Evolutionary conservation across 352 stramenopile genomes (phyloP).

Genomic region (Albugo candida): DNA sequence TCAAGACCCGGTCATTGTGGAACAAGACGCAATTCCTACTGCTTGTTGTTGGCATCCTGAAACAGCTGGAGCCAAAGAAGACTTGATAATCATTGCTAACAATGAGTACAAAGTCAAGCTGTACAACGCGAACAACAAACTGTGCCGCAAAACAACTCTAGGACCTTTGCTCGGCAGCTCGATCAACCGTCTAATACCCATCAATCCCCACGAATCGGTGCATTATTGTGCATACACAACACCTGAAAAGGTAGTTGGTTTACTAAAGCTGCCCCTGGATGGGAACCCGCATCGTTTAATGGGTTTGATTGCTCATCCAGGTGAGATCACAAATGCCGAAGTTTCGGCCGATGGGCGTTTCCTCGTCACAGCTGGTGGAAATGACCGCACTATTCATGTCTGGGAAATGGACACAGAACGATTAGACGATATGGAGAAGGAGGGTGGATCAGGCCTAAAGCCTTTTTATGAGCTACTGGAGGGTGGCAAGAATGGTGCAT

Average conservation of each 20-base stretch:
- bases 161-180: constrained; percentile 79
- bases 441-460: constrained; percentile 16
- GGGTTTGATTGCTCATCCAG: constrained; percentile 84
- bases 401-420: constrained; percentile 74
- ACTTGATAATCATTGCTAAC: constrained; percentile 78
- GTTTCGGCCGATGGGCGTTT: constrained; percentile 72
- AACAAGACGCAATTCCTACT: constrained; percentile 72
- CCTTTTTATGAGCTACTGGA: constrained; percentile 78
- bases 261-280: constrained; percentile 80
- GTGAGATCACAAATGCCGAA: constrained; percentile 69
- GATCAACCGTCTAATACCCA: constrained; percentile 61
- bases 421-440: constrained; percentile 47
- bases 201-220: constrained; percentile 4
- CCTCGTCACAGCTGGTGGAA: constrained; percentile 74
- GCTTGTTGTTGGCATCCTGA: constrained; percentile 82
- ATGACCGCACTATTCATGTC: constrained; percentile 82
- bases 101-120: constrained; percentile 89
- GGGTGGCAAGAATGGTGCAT: constrained; percentile 49
- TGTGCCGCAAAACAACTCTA: constrained; percentile 78
- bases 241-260: constrained; percentile 61
- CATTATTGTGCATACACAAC: constrained; percentile 61
- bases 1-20: constrained; percentile 42
- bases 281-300: constrained; percentile 83
- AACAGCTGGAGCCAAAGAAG: constrained; percentile 56
- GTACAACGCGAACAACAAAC: constrained; percentile 83